A percentile compares a stretch with the other conserved stretches of the same genome.
Conservation (phyloP, 1,284 basidiomycete species). For the Heliocybe sulcata region DNA sequence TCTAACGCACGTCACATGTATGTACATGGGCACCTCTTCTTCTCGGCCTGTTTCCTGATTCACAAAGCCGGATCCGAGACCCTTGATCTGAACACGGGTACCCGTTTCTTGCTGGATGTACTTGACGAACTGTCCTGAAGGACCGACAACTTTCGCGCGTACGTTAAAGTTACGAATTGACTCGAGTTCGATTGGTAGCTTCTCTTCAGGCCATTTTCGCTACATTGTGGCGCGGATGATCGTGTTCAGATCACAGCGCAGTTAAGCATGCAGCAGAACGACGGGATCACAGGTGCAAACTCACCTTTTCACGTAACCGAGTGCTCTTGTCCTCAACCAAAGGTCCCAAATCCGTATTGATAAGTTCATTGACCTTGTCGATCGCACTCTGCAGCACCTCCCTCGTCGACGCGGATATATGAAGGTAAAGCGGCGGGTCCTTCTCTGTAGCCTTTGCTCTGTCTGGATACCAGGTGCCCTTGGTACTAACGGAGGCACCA, state of each 20-base stretch:
- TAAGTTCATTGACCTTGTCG: constrained; percentile 80
- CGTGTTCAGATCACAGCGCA: neutral
- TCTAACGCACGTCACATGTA: constrained; percentile 76
- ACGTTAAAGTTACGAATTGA: constrained; percentile 96
- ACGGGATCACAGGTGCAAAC: constrained; percentile 5
- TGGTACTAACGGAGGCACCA: constrained; percentile 85
- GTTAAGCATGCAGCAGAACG: neutral
- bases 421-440: constrained; percentile 92
- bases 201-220: constrained; percentile 96
- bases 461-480: constrained; percentile 94
- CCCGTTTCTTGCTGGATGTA: constrained; percentile 97
- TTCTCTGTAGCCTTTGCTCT: constrained; percentile 82
- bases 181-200: constrained; percentile 82
- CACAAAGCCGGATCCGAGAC: constrained; percentile 90
- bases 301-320: constrained; percentile 51
- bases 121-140: constrained; percentile 96
- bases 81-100: constrained; percentile 98
- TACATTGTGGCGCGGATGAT: constrained; percentile 20
- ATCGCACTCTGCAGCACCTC: constrained; percentile 80
- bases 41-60: constrained; percentile 92
- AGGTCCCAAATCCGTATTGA: constrained; percentile 80
- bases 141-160: constrained; percentile 95
- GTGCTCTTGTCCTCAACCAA: constrained; percentile 83
- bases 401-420: constrained; percentile 81
- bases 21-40: constrained; percentile 89